Evolutionary conservation across 1,284 basidiomycete species (phyloP).

Genomic region (Apiotrichum sp.): DNA sequence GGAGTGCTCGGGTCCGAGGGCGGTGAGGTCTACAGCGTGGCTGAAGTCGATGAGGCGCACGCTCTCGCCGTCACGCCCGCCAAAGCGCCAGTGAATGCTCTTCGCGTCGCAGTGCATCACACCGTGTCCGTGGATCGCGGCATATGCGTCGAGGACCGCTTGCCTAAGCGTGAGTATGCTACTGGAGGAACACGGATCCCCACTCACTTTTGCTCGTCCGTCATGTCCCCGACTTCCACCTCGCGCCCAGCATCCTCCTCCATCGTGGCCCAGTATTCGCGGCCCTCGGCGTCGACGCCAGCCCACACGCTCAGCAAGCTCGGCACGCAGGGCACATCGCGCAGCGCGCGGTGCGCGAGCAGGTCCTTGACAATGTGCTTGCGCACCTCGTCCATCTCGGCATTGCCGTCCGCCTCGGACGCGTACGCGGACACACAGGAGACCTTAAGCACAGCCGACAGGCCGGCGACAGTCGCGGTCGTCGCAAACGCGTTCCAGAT

Average conservation of each 20-base stretch:
- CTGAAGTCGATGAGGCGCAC: constrained; percentile 1
- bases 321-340: background rate
- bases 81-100: background rate
- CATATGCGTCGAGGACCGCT: constrained; percentile 1
- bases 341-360: constrained; percentile 1
- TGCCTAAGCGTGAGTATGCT: background rate
- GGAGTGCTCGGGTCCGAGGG: background rate
- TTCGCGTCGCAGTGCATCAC: constrained; percentile 4
- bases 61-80: no score
- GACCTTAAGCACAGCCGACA: background rate
- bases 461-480: background rate
- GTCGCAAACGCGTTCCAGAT: constrained; percentile 3
- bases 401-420: background rate
- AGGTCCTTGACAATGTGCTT: constrained; percentile 4
- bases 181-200: background rate
- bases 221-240: background rate
- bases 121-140: background rate
- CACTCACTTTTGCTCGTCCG: constrained; percentile 1
- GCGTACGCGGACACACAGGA: background rate
- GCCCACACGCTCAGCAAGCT: constrained; percentile 1
- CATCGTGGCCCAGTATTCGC: constrained; percentile 2
- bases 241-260: constrained; percentile 1
- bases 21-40: background rate
- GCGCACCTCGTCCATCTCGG: background rate
- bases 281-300: background rate